phyloP scores from a whole-genome alignment of 306 rosid genomes.

The Geum urbanum region DNA sequence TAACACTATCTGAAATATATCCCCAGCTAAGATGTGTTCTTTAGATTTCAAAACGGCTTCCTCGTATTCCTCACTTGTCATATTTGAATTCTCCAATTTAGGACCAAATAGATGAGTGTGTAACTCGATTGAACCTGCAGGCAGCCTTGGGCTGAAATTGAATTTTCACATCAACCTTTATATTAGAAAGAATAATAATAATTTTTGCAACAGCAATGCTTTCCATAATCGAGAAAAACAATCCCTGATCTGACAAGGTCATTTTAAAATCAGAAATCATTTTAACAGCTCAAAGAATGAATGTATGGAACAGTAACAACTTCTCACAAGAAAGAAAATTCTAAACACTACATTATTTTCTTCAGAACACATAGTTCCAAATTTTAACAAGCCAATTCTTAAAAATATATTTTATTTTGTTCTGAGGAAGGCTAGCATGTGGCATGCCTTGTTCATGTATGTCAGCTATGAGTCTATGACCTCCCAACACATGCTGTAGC shows the following conservation, averaged over 20 bases:
- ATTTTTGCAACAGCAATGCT: conserved; percentile 1
- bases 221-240: background rate
- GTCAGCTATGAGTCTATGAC: background rate
- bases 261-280: background rate
- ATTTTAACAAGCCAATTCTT: background rate
- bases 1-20: conserved; percentile 88
- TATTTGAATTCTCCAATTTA: conserved; percentile 62
- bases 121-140: conserved; percentile 78
- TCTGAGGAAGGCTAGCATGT: background rate
- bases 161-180: conserved; percentile 28
- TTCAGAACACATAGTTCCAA: background rate
- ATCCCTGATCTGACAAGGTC: background rate
- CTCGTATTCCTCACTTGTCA: conserved; percentile 82
- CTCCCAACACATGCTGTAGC: background rate
- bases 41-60: conserved; percentile 77
- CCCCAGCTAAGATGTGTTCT: conserved; percentile 94
- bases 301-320: background rate
- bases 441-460: background rate
- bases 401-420: background rate
- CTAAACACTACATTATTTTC: background rate
- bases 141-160: conserved; percentile 81
- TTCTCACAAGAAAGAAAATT: no score
- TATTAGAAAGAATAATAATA: background rate
- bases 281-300: background rate
- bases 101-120: conserved; percentile 63